phyloP scores from a whole-genome alignment of 768 basidiomycete species.

The Tulasnella sp. region DNA sequence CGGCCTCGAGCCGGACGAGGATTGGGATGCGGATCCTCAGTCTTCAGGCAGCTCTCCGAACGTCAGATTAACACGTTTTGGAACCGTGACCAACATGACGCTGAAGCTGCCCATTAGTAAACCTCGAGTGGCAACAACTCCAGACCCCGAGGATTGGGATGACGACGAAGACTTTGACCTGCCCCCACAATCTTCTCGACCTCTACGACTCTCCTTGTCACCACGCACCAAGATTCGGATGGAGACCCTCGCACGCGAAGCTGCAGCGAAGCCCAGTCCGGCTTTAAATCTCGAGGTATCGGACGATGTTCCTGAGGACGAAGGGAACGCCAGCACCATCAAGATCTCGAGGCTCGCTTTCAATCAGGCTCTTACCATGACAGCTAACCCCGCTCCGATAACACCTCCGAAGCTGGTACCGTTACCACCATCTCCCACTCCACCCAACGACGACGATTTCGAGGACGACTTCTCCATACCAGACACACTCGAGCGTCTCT shows the following conservation, averaged over 20 bases:
- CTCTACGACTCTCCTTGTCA: conserved; percentile 1
- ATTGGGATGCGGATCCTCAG: conserved; percentile 15
- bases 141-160: conserved; percentile 70
- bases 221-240: conserved; percentile 7
- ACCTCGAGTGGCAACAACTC: conserved; percentile 31
- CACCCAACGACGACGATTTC: conserved; percentile 50
- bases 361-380: neutral
- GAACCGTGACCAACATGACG: conserved; percentile 10
- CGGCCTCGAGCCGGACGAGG: conserved; percentile 14
- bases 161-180: conserved; percentile 49
- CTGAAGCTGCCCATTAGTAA: neutral
- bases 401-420: conserved; percentile 19
- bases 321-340: conserved; percentile 69
- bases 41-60: neutral
- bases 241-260: neutral
- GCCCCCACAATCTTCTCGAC: conserved; percentile 1
- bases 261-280: conserved; percentile 42
- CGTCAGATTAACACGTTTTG: neutral
- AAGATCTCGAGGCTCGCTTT: conserved; percentile 37
- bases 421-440: neutral
- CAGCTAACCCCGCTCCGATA: conserved; percentile 33
- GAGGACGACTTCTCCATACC: conserved; percentile 77
- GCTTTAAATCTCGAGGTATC: conserved; percentile 20
- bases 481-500: conserved; percentile 67
- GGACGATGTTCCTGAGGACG: conserved; percentile 50